Evolutionary conservation across 1,284 basidiomycete species (phyloP), one percentile per base, ranked within the genome.

Genomic region (Ceratorhiza oryzae-sativae): DNA sequence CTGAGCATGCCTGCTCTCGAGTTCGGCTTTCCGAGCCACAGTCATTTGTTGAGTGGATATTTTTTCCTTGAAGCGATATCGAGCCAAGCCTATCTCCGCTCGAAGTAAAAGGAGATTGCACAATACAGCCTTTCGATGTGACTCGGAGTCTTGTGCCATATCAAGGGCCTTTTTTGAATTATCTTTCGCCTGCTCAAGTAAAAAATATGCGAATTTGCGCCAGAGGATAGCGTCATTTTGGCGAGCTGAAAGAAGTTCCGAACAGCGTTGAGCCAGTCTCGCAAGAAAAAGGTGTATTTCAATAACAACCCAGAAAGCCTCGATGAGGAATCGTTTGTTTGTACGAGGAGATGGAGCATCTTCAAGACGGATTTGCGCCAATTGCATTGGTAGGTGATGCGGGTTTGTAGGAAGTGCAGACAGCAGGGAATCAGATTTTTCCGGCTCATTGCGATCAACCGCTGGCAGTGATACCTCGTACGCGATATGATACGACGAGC

Each of bases 301-400:
- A 62, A 88, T 77, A 4, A 82, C 80, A 1, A 79, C 72, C 82
- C 84, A 85, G 75, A 87, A 82, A 0, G 85, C 85, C 76, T 88
- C 87, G 12, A 87, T 83, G 30, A 82, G 76, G 78, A 85, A 87
- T 18, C 85, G 82, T 53, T 81, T 82, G 77, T 88, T 86, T 0
- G 85, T 86, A 4, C 81, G 80, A 15, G 87, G 87, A n/a, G 86
- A 87, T 30, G 81, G 84, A 0, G 85, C 83, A 72, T 85, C 84
- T 0, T 87, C 87, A n/a, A 86, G 79, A 45, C 83, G 81, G 73
- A 82, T 79, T 55, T 79, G 82, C 2, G 86, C 86, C 55, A 82
- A 78, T 2, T 79, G 78, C 80, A 87, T 80, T 0, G 86, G 86
- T 71, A 82, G 77, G 70, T 84, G 83, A 32, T 82, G 77, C 0